These are phyloP conservation scores for Aspergillus haitiensis DNA, from an alignment of 495 filamentous ascomycete species.

Conservation along the genomic window DNA sequence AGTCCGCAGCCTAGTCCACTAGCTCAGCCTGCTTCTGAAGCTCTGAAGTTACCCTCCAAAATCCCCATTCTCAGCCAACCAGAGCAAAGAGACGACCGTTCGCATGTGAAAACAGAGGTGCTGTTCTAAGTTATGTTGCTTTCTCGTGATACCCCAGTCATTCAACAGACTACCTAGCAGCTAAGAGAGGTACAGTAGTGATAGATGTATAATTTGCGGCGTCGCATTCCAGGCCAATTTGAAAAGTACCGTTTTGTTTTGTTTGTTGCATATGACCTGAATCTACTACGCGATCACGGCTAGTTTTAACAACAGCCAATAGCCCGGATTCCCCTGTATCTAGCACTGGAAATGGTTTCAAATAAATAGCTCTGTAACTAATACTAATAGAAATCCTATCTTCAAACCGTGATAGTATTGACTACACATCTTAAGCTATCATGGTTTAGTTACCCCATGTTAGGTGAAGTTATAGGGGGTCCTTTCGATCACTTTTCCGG, in stretches of 20 bases:
- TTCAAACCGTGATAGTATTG: too few species aligned
- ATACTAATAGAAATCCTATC: too few species aligned
- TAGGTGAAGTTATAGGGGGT: too few species aligned
- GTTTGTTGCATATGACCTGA: neutral
- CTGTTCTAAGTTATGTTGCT: conserved; percentile 3
- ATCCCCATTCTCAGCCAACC: conserved; percentile 35
- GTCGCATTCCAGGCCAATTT: neutral
- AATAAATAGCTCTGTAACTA: too few species aligned
- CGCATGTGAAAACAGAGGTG: conserved; percentile 22
- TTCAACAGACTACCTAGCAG: conserved; percentile 1
- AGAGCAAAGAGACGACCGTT: conserved; percentile 26
- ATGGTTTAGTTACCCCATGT: too few species aligned
- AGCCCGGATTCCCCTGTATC: neutral
- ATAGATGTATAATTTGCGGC: too few species aligned
- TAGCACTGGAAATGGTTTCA: too few species aligned
- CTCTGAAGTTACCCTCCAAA: conserved; percentile 28
- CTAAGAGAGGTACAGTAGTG: too few species aligned
- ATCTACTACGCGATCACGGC: neutral
- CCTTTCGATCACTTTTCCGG: too few species aligned
- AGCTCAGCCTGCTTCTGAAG: conserved; percentile 25
- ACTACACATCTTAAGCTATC: too few species aligned
- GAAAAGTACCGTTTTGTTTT: conserved; percentile 1
- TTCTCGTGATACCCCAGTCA: neutral
- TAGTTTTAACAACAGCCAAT: conserved; percentile 1
- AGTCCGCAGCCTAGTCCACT: conserved; percentile 33